Evolutionary conservation across 2,329 filamentous ascomycete species (phyloP).

Genomic region (Penicillium sp.): DNA sequence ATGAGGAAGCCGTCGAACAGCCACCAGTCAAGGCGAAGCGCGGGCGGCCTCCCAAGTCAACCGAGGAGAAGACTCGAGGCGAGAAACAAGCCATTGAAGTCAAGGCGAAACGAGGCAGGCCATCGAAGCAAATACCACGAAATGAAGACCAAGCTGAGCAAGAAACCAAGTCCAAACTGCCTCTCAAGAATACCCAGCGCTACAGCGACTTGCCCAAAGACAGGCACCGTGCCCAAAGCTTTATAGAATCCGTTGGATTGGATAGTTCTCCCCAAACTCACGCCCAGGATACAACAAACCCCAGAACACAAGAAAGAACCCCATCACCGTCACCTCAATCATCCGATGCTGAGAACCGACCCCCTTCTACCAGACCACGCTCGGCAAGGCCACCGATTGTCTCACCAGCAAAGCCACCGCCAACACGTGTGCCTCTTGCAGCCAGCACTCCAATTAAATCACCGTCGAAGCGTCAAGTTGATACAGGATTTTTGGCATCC

Average conservation of each 20-base stretch:
- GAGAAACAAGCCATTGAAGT: conserved; percentile 1
- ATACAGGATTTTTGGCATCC: conserved; percentile 51
- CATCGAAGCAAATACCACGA: conserved; percentile 7
- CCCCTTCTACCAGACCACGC: conserved; percentile 62
- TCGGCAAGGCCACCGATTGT: conserved; percentile 38
- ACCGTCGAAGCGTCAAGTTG: conserved; percentile 58
- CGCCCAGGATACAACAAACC: conserved; percentile 10
- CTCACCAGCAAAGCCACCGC: conserved; percentile 33
- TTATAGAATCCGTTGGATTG: conserved; percentile 24
- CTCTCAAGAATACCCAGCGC: conserved; percentile 33
- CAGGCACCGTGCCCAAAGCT: conserved; percentile 29
- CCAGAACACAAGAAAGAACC: conserved; percentile 38
- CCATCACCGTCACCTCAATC: conserved; percentile 69
- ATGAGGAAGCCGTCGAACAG: background rate
- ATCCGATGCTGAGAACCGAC: conserved; percentile 76
- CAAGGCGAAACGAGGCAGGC: conserved; percentile 7
- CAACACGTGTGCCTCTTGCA: conserved; percentile 39
- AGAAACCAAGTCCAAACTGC: conserved; percentile 20
- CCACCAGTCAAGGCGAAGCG: conserved; percentile 3
- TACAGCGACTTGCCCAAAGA: conserved; percentile 37
- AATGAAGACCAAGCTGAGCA: background rate
- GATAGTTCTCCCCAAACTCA: conserved; percentile 15
- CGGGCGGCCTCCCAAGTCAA: conserved; percentile 3
- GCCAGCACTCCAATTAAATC: conserved; percentile 46
- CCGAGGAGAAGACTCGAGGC: background rate